Evolutionary conservation across 805 yeast species (phyloP).

Genomic region (Starmera dryadoides): DNA sequence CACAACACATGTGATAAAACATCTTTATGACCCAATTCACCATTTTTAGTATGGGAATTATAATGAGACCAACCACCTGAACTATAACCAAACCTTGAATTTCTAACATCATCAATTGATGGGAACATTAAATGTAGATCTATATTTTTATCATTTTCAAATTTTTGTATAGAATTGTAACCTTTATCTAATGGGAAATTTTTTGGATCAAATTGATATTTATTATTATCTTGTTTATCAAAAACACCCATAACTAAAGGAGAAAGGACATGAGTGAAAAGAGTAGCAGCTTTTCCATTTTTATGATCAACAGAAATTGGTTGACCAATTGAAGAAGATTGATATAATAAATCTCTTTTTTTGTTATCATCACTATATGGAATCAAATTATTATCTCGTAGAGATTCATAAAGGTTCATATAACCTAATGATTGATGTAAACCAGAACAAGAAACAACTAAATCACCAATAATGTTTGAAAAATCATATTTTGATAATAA

Average conservation of each 20-base stretch:
- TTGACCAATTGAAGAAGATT: slow-evolving; percentile 24
- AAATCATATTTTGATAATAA: slow-evolving; percentile 35
- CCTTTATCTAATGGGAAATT: neutral
- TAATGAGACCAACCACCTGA: slow-evolving; percentile 47
- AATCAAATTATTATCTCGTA: slow-evolving; percentile 9
- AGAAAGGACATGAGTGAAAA: slow-evolving; percentile 17
- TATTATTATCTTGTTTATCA: no score
- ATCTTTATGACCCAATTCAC: slow-evolving; percentile 31
- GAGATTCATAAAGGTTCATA: slow-evolving; percentile 14
- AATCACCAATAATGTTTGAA: slow-evolving; percentile 38
- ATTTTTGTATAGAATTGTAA: slow-evolving; percentile 11
- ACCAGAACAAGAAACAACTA: slow-evolving; percentile 52
- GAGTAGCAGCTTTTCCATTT: slow-evolving; percentile 4
- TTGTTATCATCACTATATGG: slow-evolving; percentile 2
- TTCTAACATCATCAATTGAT: slow-evolving; percentile 29
- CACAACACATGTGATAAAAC: slow-evolving; percentile 31
- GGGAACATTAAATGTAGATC: slow-evolving; percentile 38
- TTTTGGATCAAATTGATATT: no score
- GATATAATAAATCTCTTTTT: slow-evolving; percentile 22
- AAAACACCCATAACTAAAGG: slow-evolving; percentile 12
- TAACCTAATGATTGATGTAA: slow-evolving; percentile 22
- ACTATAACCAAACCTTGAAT: slow-evolving; percentile 35
- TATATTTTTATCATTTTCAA: slow-evolving; percentile 20
- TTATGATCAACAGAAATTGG: neutral
- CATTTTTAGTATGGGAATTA: slow-evolving; percentile 22